A percentile compares a stretch with the other conserved stretches of the same genome.
phyloP scores from a whole-genome alignment of 192 early-diverging fungal species.

The Helicostylum pulchrum region DNA sequence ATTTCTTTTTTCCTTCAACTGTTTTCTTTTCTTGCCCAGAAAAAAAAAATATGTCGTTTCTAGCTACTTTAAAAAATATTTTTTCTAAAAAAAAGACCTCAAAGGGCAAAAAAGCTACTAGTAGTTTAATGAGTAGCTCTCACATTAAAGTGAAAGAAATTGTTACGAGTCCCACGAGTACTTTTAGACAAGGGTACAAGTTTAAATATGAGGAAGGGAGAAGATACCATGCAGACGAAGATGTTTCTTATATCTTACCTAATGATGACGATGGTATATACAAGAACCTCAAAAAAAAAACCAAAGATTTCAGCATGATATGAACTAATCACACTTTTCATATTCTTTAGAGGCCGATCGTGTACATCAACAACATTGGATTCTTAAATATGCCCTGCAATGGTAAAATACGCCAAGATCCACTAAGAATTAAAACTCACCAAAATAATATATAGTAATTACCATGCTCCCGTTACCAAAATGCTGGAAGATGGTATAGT shows the following conservation, averaged over 20 bases:
- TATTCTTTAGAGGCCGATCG: conserved; percentile 14
- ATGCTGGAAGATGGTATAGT: conserved; percentile 23
- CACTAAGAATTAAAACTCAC: not conserved
- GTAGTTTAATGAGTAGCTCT: too few species aligned
- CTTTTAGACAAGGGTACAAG: not conserved
- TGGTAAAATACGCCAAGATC: conserved; percentile 12
- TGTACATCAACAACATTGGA: conserved; percentile 25
- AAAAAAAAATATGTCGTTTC: too few species aligned
- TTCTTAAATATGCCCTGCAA: conserved; percentile 17
- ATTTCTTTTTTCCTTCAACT: too few species aligned
- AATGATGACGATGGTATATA: conserved; percentile 46
- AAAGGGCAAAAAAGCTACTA: too few species aligned
- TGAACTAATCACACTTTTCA: not conserved
- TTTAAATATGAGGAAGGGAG: conserved; percentile 18
- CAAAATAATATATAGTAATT: conserved; percentile 22
- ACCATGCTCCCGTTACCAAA: conserved; percentile 22
- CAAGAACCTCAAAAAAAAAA: not conserved
- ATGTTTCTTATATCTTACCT: conserved; percentile 43
- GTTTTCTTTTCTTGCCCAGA: too few species aligned
- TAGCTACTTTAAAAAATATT: too few species aligned
- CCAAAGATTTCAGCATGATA: not conserved
- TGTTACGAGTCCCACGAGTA: not conserved
- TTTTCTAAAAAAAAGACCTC: too few species aligned
- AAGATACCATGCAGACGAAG: conserved; percentile 41
- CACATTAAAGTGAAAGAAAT: too few species aligned